Base-by-base conservation (phyloP, 495 filamentous ascomycete genomes). In the Trichoderma reesei region DNA sequence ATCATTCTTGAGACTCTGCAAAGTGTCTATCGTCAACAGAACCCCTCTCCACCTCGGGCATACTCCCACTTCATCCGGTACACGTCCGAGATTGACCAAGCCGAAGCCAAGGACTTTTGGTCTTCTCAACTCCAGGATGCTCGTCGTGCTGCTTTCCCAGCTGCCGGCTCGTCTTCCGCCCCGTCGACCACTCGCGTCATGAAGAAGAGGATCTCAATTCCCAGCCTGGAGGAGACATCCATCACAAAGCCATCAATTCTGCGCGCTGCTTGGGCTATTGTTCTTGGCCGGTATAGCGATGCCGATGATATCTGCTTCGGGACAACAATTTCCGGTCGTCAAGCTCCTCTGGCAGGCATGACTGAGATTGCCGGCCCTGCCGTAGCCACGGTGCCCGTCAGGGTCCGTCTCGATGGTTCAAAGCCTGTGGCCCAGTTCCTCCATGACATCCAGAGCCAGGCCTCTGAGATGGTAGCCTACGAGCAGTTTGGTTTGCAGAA, bases 381-480 rank as follows among this genome's bases (percentile, higher is more conserved):
- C 1, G 80, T 88, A 48, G 78, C 85, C 18, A 86, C 86, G 0
- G 71, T 86, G 0, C 86, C 86, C 3, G 70, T 82, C 13, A 75
- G 84, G 1, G 70, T 76, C 3, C 61, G 46, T 2, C 34, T 73
- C 3, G 37, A 42, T 20, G 36, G 54, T 16, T 65, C 62, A 5
- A 44, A 51, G 38, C 14, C 48, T 31, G 31, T 72, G 1, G 41
- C 38, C 10, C 48, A 60, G 2, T 72, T 71, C 37, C 42, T 74
- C 20, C 20, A 62, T 1, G 31, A 34, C 3, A 33, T 82, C 3
- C 79, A 82, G 59, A 36, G 60, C 2, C 70, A 76, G 62, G 68
- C 65, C 11, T 68, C 66, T 31, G 69, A 72, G 3, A 74, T 80
- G 64, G 76, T 76, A 20, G 61, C 73, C 2, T 77, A 74, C 62